These are phyloP conservation scores for Suhomyces terraborum DNA, from an alignment of 1,139 yeast species.

Conservation along the genomic window DNA sequence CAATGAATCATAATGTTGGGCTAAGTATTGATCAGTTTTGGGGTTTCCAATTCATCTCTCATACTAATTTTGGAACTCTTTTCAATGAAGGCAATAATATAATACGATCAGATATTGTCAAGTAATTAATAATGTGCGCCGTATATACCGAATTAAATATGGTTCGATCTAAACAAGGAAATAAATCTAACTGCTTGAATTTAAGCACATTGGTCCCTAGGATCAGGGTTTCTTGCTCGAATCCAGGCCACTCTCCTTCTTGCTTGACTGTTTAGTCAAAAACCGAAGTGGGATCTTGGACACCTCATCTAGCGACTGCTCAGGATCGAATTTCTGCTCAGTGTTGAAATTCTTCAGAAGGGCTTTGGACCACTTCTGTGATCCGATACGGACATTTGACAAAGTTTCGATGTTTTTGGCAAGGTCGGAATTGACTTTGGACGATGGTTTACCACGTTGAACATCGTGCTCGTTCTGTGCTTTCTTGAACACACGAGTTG, in stretches of 20 bases:
- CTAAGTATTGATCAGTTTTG: too few species aligned
- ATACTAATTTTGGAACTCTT: too few species aligned
- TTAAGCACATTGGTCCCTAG: too few species aligned
- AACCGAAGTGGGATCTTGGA: slow-evolving; percentile 29
- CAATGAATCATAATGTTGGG: too few species aligned
- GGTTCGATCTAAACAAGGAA: slow-evolving; percentile 6
- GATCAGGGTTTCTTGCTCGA: too few species aligned
- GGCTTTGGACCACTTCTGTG: slow-evolving; percentile 6
- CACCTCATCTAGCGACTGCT: slow-evolving; percentile 29
- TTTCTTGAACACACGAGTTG: slow-evolving; percentile 21
- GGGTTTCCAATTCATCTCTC: too few species aligned
- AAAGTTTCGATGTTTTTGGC: slow-evolving; percentile 14
- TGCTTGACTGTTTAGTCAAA: slow-evolving; percentile 20
- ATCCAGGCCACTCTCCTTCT: slow-evolving; percentile 3
- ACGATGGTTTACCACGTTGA: not conserved
- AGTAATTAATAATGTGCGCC: too few species aligned
- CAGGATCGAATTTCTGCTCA: slow-evolving; percentile 25
- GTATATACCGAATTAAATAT: not conserved
- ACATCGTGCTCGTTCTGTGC: not conserved
- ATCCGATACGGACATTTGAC: slow-evolving; percentile 12
- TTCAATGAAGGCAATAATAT: too few species aligned
- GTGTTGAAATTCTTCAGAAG: slow-evolving; percentile 14
- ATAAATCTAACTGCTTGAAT: too few species aligned
- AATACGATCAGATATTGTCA: too few species aligned
- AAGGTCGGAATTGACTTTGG: slow-evolving; percentile 8